Evolutionary conservation across 305 asterid species (phyloP), one percentile per base, ranked within the genome.

Genomic region (Fraxinus latifolia): DNA sequence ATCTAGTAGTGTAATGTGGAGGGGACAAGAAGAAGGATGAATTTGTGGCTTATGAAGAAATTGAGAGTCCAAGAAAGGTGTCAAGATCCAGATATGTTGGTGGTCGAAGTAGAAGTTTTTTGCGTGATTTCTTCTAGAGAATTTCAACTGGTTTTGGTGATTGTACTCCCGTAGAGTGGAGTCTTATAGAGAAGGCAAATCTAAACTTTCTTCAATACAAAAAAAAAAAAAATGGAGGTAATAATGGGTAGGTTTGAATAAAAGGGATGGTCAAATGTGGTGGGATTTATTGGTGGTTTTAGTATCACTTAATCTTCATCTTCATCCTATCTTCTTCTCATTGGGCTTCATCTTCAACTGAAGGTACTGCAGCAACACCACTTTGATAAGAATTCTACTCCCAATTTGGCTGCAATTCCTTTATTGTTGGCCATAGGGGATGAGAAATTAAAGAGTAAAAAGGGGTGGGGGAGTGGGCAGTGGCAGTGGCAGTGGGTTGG

Each of bases 61-160:
- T 78, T 31, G 84, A 60, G 68, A 82, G 87, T 80, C 85, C 86
- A 0, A 81, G 91, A 32, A 91, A 86, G 34, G 93, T 91, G 0
- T 89, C 92, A 12, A 89, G 95, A 87, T 90, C 93, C n/a, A 88
- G 90, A 88, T 90, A 91, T 80, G 92, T 91, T 17, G 95, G 95
- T 2, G 88, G 93, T 87, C 92, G 92, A 70, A 91, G 92, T 31
- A 87, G 92, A 79, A 91, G 91, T 72, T 91, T 91, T 65, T 90
- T 93, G 1, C 90, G 91, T 4, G 93, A 91, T 65, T 86, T 91
- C 31, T 91, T 91, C 7, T 93, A 91, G 86, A 83, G 92, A 83
- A 90, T 91, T 58, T 91, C 93, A 1, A 91, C 88, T 68, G 93
- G 93, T 19, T 89, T 91, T 68, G 92, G 92, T 11, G 95, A 91